These are phyloP conservation scores for Cladosporium sp. DNA, from an alignment of 2,329 filamentous ascomycete species.

Conservation along the genomic window DNA sequence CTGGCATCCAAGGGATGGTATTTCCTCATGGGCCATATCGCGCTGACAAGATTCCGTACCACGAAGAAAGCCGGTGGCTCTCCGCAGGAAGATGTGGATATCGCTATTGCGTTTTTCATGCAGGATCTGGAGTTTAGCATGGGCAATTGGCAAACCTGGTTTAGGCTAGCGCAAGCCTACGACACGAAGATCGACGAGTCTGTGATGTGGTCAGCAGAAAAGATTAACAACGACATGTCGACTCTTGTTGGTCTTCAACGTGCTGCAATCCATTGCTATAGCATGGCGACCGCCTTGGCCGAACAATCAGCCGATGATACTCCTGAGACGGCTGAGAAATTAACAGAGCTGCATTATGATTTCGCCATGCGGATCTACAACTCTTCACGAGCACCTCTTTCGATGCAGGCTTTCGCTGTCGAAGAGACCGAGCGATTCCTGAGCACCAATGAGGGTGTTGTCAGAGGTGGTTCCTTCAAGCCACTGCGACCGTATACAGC, in stretches of 20 bases:
- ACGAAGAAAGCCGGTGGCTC: slow-evolving; percentile 69
- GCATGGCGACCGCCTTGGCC: slow-evolving; percentile 63
- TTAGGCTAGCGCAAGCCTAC: slow-evolving; percentile 78
- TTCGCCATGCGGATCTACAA: slow-evolving; percentile 67
- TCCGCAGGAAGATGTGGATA: slow-evolving; percentile 77
- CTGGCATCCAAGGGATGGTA: slow-evolving; percentile 86
- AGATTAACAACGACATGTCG: slow-evolving; percentile 76
- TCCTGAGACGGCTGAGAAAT: slow-evolving; percentile 50
- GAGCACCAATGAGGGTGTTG: slow-evolving; percentile 45
- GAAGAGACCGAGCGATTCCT: slow-evolving; percentile 59
- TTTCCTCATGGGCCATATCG: slow-evolving; percentile 83
- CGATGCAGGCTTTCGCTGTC: slow-evolving; percentile 62
- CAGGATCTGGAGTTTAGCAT: slow-evolving; percentile 79
- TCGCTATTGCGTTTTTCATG: slow-evolving; percentile 73
- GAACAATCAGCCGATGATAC: slow-evolving; percentile 53
- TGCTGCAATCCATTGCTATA: slow-evolving; percentile 73
- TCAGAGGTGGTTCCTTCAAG: slow-evolving; percentile 57
- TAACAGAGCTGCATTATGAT: slow-evolving; percentile 64
- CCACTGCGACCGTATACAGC: slow-evolving; percentile 57
- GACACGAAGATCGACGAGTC: slow-evolving; percentile 85
- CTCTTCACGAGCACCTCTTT: slow-evolving; percentile 63
- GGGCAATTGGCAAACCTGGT: slow-evolving; percentile 87
- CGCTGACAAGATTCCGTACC: slow-evolving; percentile 78
- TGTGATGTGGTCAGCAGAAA: slow-evolving; percentile 84
- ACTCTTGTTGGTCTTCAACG: slow-evolving; percentile 74